Conservation (phyloP, 495 filamentous ascomycete genomes). For the Xylaria acuta region DNA sequence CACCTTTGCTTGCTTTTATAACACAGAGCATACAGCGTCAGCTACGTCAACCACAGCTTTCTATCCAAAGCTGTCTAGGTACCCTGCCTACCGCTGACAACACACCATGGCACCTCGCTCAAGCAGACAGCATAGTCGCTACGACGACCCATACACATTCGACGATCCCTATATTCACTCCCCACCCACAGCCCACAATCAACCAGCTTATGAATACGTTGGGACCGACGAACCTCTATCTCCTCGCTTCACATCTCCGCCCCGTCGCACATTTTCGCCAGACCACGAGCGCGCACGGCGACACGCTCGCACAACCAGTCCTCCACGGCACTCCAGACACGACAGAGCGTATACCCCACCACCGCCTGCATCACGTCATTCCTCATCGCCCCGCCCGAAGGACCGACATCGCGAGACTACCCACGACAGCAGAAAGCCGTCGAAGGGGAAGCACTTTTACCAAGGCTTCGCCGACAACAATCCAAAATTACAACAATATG, state of each 20-base stretch:
- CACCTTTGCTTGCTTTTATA: background rate
- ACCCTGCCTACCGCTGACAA: background rate
- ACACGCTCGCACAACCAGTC: slow-evolving; percentile 37
- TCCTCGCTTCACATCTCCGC: slow-evolving; percentile 17
- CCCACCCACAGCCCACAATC: slow-evolving; percentile 28
- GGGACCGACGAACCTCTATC: slow-evolving; percentile 35
- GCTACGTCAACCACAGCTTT: background rate
- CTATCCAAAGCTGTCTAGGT: background rate
- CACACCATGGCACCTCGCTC: slow-evolving; percentile 38
- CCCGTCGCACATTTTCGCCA: slow-evolving; percentile 21
- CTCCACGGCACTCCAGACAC: slow-evolving; percentile 33
- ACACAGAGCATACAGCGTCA: background rate
- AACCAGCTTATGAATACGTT: slow-evolving; percentile 37
- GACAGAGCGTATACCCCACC: slow-evolving; percentile 26
- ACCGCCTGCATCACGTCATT: slow-evolving; percentile 27
- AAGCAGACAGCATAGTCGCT: slow-evolving; percentile 31
- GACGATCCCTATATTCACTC: slow-evolving; percentile 40
- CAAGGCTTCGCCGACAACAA: slow-evolving; percentile 26
- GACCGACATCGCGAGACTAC: background rate
- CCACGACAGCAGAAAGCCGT: slow-evolving; percentile 13
- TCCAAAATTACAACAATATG: slow-evolving; percentile 34
- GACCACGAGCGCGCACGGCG: slow-evolving; percentile 26
- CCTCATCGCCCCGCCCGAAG: slow-evolving; percentile 26
- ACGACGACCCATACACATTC: slow-evolving; percentile 40
- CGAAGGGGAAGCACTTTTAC: slow-evolving; percentile 27